Evolutionary conservation across 2,329 filamentous ascomycete genomes (phyloP), one percentile per base, ranked within the genome.

Genomic region (Diaporthe nobilis): DNA sequence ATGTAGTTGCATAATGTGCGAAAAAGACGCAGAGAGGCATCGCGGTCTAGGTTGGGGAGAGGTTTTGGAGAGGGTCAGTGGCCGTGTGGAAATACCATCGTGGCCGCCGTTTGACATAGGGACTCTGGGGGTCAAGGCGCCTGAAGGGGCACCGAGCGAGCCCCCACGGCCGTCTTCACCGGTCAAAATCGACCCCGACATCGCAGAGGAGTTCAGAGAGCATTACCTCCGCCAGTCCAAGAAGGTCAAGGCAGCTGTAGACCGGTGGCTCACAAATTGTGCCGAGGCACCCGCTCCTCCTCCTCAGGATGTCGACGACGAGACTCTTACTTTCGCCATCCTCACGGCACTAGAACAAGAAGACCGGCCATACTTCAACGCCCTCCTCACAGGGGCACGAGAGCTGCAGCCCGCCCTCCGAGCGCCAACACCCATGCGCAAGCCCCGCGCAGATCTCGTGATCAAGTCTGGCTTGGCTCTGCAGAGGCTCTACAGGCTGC

Each of bases 321-420:
- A 98, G 85, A 98, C 96, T 0, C 86, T 98, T 49, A 94, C 94
- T 3, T 98, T 98, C 85, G 96, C 96, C 72, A 97, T 98, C 83
- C 87, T 98, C 76, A 98, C 96, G 13, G 96, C 95, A 81, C 89
- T 98, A 17, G 92, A 94, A 71, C 87, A 91, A 3, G 90, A 94
- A 57, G 92, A 97, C 79, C 91, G 95, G 28, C 94, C 94, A 0
- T 90, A 94, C 68, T 98, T 97, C 85, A 96, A 95, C 79, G 93
- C 95, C 13, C 87, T 98, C 20, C 87, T 98, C 58, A 92, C 87
- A 1, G 91, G 91, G 8, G 87, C 90, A 0, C 87, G 86, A 44
- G 88, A 91, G 72, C 82, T 92, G n/a, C 88, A 89, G 80, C 88
- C 87, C 51, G 87, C 86, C 76, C 84, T 86, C 53, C 91, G 91